Base-by-base conservation (phyloP, 2,329 filamentous ascomycete species). In the Pseudonectria foliicola region DNA sequence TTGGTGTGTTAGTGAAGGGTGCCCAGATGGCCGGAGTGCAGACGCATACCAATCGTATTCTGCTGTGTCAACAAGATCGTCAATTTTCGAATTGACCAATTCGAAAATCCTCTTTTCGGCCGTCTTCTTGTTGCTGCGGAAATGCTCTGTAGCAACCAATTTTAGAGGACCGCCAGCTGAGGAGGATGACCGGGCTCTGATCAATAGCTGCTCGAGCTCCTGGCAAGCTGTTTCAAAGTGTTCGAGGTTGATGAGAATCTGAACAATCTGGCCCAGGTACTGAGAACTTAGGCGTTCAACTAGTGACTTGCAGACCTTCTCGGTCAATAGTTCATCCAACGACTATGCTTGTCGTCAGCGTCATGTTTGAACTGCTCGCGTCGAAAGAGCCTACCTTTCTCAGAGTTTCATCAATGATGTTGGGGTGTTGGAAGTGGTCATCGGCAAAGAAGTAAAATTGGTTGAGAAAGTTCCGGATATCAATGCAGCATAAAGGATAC, bases 61-160 rank as follows among this genome's bases (percentile, higher is more conserved):
- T 23, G 92, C 90, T 0, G 89, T 96, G 51, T 95, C 90, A 35
- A 98, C 85, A 10, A 98, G 74, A 56, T 98, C 92, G 54, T 96
- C 90, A 50, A 98, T 96, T 67, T 98, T 98, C 38, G 85, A 93
- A 64, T 98, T 96, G 44, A 98, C 92, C 1, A 98, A 75, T 62
- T 98, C 93, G 55, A 98, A 98, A 38, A 98, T 96, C 24, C 93
- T 83, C 63, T 95, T 95, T 56, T 95, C 90, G 0, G 92, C 92
- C 2, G 84, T 88, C 65, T 96, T 95, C 64, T 95, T 95, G 56
- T 94, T 89, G 51, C 75, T 80, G 27, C 80, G 75, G 60, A 98
- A 98, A 40, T 86, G 77, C 46, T 87, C 82, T 0, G 92, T 96
- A 0, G 93, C 92, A 16, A 74, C 75, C 5, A 96, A 70, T 4